These are phyloP conservation scores for Leonotis leonurus DNA, from an alignment of 257 asterid genomes.

Conservation along the genomic window DNA sequence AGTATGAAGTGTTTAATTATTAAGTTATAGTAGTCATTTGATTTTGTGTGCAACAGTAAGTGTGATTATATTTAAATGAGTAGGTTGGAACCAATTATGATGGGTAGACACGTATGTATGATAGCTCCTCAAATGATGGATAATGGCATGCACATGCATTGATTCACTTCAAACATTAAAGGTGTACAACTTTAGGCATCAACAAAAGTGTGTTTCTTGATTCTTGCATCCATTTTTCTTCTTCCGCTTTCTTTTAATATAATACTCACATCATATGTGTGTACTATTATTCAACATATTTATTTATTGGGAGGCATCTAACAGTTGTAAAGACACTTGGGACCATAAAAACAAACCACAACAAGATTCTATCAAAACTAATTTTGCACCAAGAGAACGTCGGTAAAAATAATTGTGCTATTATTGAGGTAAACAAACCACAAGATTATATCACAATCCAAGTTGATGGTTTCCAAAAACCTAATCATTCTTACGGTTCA, in stretches of 20 bases:
- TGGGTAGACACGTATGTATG: slow-evolving; percentile 11
- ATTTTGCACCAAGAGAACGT: too few relatives aligned
- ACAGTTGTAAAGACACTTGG: slow-evolving; percentile 36
- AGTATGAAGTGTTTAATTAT: background rate
- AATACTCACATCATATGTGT: background rate
- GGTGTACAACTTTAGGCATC: slow-evolving; percentile 38
- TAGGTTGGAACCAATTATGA: slow-evolving; percentile 18
- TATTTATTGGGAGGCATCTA: slow-evolving; percentile 22
- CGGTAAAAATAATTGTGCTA: too few relatives aligned
- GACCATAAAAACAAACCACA: slow-evolving; percentile 9
- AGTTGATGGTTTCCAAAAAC: too few relatives aligned
- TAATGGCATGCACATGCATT: slow-evolving; percentile 35
- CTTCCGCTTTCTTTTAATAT: background rate
- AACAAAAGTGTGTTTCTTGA: slow-evolving; percentile 24
- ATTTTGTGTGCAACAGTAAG: background rate
- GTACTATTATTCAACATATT: background rate
- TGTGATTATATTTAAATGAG: background rate
- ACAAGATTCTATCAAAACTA: slow-evolving; percentile 12
- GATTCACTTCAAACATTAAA: slow-evolving; percentile 22
- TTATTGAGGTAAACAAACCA: too few relatives aligned
- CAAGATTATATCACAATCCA: too few relatives aligned
- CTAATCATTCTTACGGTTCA: too few relatives aligned
- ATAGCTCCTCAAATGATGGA: slow-evolving; percentile 30
- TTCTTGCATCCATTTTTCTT: slow-evolving; percentile 24
- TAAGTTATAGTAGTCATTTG: background rate